phyloP scores from a whole-genome alignment of 2,329 filamentous ascomycete genomes.

The Peltaster fructicola region DNA sequence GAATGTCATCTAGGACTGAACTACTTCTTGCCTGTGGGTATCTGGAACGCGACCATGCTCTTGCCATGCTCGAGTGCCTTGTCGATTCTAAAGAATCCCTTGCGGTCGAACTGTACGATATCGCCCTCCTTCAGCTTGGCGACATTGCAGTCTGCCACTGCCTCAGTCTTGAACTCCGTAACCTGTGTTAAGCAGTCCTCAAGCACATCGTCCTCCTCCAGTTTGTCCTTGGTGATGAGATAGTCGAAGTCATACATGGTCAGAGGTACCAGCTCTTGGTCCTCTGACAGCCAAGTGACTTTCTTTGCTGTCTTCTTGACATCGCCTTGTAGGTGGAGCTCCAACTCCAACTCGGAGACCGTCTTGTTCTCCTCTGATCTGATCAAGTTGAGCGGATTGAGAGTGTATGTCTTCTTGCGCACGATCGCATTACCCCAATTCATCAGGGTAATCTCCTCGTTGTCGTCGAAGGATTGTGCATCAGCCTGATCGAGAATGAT shows the following conservation, averaged over 20 bases:
- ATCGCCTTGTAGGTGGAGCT: conserved; percentile 82
- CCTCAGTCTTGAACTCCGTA: conserved; percentile 58
- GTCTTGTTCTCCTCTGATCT: conserved; percentile 33
- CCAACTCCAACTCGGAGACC: conserved; percentile 56
- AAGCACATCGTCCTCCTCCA: conserved; percentile 71
- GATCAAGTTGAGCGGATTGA: conserved; percentile 29
- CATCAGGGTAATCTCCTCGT: conserved; percentile 92
- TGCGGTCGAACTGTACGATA: conserved; percentile 87
- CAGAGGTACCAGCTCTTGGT: conserved; percentile 61
- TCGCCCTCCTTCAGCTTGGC: conserved; percentile 64
- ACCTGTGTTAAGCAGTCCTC: conserved; percentile 67
- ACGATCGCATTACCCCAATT: conserved; percentile 87
- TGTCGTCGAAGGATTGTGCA: conserved; percentile 59
- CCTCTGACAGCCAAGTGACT: conserved; percentile 74
- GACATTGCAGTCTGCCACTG: conserved; percentile 67
- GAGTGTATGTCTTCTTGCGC: conserved; percentile 40
- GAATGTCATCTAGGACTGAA: too few species aligned
- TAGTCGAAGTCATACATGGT: conserved; percentile 92
- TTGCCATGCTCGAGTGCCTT: conserved; percentile 39
- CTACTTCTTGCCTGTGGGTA: conserved; percentile 44
- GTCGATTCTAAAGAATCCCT: conserved; percentile 83
- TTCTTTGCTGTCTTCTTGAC: conserved; percentile 95
- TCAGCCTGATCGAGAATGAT: conserved; percentile 78
- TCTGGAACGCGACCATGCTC: conserved; percentile 48
- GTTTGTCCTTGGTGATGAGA: conserved; percentile 84